Evolutionary conservation across 768 basidiomycete species (phyloP), one percentile per base, ranked within the genome.

Genomic region (Rubroboletus satanas): DNA sequence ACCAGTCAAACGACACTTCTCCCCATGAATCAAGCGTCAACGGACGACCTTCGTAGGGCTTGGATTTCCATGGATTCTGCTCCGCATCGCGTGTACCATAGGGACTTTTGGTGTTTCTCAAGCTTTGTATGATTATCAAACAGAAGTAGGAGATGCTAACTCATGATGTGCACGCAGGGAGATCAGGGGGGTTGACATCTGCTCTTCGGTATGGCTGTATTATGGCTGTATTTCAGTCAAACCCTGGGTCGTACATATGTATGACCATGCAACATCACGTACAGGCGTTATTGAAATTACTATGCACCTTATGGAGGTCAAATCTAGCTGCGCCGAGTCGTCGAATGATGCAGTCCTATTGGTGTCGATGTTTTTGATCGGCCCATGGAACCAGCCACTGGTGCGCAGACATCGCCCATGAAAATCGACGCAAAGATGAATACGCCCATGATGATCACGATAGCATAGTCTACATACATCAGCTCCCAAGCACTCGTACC

Each of bases 321-420:
- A 38, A 28, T 49, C 45, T 52, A 52, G 29, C 48, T 48, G 36
- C 46, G 70, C 64, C 37, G 53, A 48, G 29, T 56, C 51, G 1
- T 45, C n/a, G 5, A 52, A 26, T 15, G 58, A 61, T 18, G 8
- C 49, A 15, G 21, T 33, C 18, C 43, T 5, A 15, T 48, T 39
- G 5, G 18, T 71, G 42, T 77, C 72, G 12, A 81, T 65, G 49
- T 77, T 88, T 59, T 72, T 69, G 46, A 88, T 73, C 17, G 87
- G 87, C 0, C 87, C 87, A 23, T 70, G 76, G 72, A 88, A 89
- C 87, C 23, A 26, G 23, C 23, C 87, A 89, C 54, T 83, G 81
- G 35, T 71, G 80, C 1, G 87, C 87, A 23, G 85, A 87, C 5
- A 83, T 32, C 7, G 83, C 66, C 87, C 87, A 89, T 7, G 82